Evolutionary conservation across 768 basidiomycete genomes (phyloP).

Genomic region (Tylopilus plumbeoviolaceoides): DNA sequence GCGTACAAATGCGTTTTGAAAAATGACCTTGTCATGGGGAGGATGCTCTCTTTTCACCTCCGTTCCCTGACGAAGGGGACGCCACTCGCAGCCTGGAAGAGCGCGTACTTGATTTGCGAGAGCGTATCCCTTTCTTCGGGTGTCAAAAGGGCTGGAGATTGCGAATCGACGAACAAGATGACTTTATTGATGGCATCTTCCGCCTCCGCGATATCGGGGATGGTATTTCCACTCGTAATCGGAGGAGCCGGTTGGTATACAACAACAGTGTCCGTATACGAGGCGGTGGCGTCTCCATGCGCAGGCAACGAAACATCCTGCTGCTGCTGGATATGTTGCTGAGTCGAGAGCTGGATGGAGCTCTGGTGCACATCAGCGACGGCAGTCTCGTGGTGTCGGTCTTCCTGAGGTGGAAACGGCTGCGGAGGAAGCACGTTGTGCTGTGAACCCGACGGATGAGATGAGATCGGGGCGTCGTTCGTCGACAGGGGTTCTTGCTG

Average conservation of each 20-base stretch:
- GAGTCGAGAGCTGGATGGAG: slow-evolving; percentile 27
- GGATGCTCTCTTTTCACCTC: slow-evolving; percentile 18
- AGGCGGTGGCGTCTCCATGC: slow-evolving; percentile 20
- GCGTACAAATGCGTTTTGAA: slow-evolving; percentile 17
- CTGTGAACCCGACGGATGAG: slow-evolving; percentile 26
- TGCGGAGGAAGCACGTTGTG: slow-evolving; percentile 30
- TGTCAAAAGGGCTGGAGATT: slow-evolving; percentile 28
- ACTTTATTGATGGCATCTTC: slow-evolving; percentile 54
- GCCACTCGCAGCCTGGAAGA: slow-evolving; percentile 46
- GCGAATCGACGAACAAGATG: slow-evolving; percentile 48
- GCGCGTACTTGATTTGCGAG: slow-evolving; percentile 44
- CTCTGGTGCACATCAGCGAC: slow-evolving; percentile 25
- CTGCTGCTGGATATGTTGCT: slow-evolving; percentile 30
- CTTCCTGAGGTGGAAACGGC: slow-evolving; percentile 25
- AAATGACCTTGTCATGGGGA: slow-evolving; percentile 4
- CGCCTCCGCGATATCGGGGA: slow-evolving; percentile 45
- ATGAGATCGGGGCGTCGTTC: slow-evolving; percentile 28
- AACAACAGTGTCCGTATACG: slow-evolving; percentile 27
- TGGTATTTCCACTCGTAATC: slow-evolving; percentile 29
- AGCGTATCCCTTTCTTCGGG: slow-evolving; percentile 39
- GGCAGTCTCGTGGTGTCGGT: slow-evolving; percentile 26
- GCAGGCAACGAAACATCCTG: slow-evolving; percentile 28
- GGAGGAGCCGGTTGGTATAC: slow-evolving; percentile 33
- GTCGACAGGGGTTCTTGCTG: slow-evolving; percentile 29
- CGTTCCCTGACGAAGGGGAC: slow-evolving; percentile 34